A percentile compares a stretch with the other conserved stretches of the same genome.
Conservation (phyloP, 2,329 filamentous ascomycete genomes). For the Colletotrichum nymphaeae region DNA sequence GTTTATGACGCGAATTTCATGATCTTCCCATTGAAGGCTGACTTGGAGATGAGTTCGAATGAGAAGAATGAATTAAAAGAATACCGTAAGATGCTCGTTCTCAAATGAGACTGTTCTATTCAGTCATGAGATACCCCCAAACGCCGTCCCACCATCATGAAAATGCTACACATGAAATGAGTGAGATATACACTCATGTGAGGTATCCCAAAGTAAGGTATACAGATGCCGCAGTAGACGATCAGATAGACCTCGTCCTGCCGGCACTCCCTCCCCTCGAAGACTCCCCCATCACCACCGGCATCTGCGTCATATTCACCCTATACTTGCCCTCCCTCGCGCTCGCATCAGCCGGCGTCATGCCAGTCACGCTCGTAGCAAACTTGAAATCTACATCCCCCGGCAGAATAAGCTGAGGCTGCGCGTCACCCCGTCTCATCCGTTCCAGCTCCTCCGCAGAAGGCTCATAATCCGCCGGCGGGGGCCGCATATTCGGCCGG, state of each 20-base stretch:
- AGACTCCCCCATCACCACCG: background rate
- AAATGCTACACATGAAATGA: background rate
- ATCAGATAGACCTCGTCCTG: slow-evolving; percentile 3
- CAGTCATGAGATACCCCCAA: background rate
- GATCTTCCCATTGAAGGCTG: background rate
- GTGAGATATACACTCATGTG: background rate
- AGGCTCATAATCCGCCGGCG: slow-evolving; percentile 37
- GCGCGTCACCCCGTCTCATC: slow-evolving; percentile 38
- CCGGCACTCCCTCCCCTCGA: background rate
- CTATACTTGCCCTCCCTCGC: slow-evolving; percentile 28
- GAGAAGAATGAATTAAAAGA: background rate
- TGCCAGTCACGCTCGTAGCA: slow-evolving; percentile 27
- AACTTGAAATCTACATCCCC: slow-evolving; percentile 34
- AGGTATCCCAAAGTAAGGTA: background rate
- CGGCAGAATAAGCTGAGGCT: slow-evolving; percentile 39
- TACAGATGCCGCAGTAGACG: background rate
- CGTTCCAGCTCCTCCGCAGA: slow-evolving; percentile 39
- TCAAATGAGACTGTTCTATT: background rate
- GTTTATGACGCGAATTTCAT: no score
- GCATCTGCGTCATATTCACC: background rate
- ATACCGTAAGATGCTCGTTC: background rate
- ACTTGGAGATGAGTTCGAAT: background rate
- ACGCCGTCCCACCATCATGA: background rate
- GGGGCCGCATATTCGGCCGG: slow-evolving; percentile 31
- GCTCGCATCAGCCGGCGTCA: slow-evolving; percentile 28